Percentiles rank a stretch among this genome's conserved stretches.
Conservation (phyloP, 208 protist genomes). For the Trypanosoma mega region DNA sequence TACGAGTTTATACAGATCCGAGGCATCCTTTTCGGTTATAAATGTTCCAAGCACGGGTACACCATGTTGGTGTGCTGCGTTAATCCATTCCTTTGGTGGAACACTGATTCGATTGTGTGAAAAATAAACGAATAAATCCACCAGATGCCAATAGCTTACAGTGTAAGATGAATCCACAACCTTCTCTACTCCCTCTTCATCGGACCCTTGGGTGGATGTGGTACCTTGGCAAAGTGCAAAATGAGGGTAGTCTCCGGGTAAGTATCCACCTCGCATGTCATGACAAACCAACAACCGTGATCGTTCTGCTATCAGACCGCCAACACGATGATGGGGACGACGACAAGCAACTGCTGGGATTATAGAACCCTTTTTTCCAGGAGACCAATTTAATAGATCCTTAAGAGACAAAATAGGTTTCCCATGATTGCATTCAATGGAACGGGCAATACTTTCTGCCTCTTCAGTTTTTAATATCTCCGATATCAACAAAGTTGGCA, state of each 20-base stretch:
- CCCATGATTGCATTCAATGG: constrained; percentile 18
- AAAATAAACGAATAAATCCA: constrained; percentile 91
- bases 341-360: constrained; percentile 21
- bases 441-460: constrained; percentile 14
- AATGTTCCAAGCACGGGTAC: constrained; percentile 84
- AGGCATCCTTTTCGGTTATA: constrained; percentile 70
- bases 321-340: constrained; percentile 14
- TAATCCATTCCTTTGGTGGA: constrained; percentile 83
- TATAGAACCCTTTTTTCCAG: neutral
- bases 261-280: constrained; percentile 77
- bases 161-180: constrained; percentile 50
- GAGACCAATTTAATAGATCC: constrained; percentile 15
- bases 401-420: constrained; percentile 14
- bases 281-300: constrained; percentile 74
- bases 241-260: constrained; percentile 33
- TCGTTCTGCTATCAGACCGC: neutral
- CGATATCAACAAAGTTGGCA: constrained; percentile 27
- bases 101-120: constrained; percentile 78
- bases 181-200: neutral
- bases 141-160: constrained; percentile 65
- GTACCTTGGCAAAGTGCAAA: constrained; percentile 26
- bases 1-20: constrained; percentile 6
- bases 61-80: constrained; percentile 71
- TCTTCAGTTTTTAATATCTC: constrained; percentile 23
- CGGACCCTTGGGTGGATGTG: neutral